Evolutionary conservation across 805 yeast genomes (phyloP).

Genomic region (Kregervanrija delftensis): DNA sequence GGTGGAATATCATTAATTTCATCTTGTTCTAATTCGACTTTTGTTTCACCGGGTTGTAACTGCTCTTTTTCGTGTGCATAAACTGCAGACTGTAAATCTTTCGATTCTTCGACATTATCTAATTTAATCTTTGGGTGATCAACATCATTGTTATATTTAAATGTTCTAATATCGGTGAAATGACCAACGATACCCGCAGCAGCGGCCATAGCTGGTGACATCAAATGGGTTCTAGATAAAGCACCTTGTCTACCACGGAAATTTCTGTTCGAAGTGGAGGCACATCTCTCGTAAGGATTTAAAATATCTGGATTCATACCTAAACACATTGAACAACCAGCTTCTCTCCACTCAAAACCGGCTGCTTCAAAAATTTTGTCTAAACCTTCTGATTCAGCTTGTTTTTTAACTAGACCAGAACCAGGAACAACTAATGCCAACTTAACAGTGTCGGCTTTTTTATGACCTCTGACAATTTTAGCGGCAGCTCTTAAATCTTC

Average conservation of each 20-base stretch:
- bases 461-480: slow-evolving; percentile 80
- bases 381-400: slow-evolving; percentile 93
- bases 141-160: slow-evolving; percentile 49
- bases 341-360: slow-evolving; percentile 98
- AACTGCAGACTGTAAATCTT: slow-evolving; percentile 57
- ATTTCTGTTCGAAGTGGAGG: slow-evolving; percentile 97
- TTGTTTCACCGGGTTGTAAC: slow-evolving; percentile 46
- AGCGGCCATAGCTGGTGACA: slow-evolving; percentile 99
- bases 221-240: slow-evolving; percentile 86
- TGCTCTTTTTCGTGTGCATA: slow-evolving; percentile 64
- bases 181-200: slow-evolving; percentile 94
- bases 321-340: slow-evolving; percentile 98
- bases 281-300: slow-evolving; percentile 94
- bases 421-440: slow-evolving; percentile 94
- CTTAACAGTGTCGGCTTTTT: slow-evolving; percentile 74
- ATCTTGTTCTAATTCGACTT: slow-evolving; percentile 41
- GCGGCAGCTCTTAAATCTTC: slow-evolving; percentile 98
- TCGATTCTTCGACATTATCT: slow-evolving; percentile 36
- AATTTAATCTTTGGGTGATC: slow-evolving; percentile 53
- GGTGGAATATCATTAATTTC: slow-evolving; percentile 60
- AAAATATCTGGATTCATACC: slow-evolving; percentile 99
- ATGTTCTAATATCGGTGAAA: slow-evolving; percentile 85
- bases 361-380: slow-evolving; percentile 87
- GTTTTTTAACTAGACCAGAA: slow-evolving; percentile 87
- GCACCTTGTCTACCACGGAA: slow-evolving; percentile 99